Evolutionary conservation across 2,329 filamentous ascomycete genomes (phyloP).

Genomic region (Ramularia endophylla): DNA sequence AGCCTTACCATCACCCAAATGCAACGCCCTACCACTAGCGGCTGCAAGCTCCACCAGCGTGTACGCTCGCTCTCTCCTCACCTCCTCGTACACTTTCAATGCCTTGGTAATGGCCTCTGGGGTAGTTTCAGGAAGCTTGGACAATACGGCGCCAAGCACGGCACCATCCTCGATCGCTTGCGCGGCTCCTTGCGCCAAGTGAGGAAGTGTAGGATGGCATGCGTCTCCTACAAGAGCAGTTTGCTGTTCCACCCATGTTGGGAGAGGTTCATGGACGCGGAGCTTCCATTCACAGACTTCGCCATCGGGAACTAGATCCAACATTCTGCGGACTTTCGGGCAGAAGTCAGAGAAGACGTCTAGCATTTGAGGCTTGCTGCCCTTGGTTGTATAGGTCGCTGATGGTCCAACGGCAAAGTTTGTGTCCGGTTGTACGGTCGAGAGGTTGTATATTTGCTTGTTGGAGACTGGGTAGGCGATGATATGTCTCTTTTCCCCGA

Average conservation of each 20-base stretch:
- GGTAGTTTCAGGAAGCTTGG: slow-evolving; percentile 42
- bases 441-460: slow-evolving; percentile 62
- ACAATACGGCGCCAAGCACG: slow-evolving; percentile 49
- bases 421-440: slow-evolving; percentile 55
- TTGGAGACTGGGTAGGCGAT: slow-evolving; percentile 69
- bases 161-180: slow-evolving; percentile 61
- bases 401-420: slow-evolving; percentile 55
- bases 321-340: slow-evolving; percentile 54
- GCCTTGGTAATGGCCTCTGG: slow-evolving; percentile 47
- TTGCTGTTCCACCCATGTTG: slow-evolving; percentile 53
- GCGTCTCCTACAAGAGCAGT: slow-evolving; percentile 54
- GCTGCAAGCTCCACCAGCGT: slow-evolving; percentile 52
- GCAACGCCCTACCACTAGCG: slow-evolving; percentile 48
- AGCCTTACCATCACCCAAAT: slow-evolving; percentile 55
- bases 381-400: slow-evolving; percentile 58
- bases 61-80: slow-evolving; percentile 53
- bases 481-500: slow-evolving; percentile 68
- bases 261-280: slow-evolving; percentile 55
- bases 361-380: slow-evolving; percentile 56
- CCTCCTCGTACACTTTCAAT: slow-evolving; percentile 50
- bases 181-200: slow-evolving; percentile 59
- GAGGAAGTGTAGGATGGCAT: slow-evolving; percentile 58
- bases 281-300: slow-evolving; percentile 64
- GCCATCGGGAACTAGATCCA: slow-evolving; percentile 57
- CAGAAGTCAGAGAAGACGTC: slow-evolving; percentile 55